Evolutionary conservation across 2,329 filamentous ascomycete species (phyloP).

Genomic region (Beauveria bassiana): DNA sequence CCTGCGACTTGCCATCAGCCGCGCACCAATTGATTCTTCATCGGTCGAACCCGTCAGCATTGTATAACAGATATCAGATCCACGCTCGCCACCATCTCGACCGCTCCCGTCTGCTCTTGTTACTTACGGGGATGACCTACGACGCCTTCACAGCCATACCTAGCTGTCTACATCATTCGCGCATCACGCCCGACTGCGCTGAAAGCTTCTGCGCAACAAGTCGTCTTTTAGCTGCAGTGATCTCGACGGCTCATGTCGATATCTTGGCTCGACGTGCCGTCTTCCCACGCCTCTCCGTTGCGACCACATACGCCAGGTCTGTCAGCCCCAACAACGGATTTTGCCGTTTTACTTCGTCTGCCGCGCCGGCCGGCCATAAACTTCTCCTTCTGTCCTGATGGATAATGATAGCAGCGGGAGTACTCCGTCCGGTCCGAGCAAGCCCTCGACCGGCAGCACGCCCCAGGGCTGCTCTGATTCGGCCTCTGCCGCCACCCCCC

Average conservation of each 20-base stretch:
- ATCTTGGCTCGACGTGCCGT: no score
- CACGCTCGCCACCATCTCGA: neutral
- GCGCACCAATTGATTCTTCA: neutral
- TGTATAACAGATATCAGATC: neutral
- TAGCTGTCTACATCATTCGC: neutral
- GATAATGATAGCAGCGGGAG: slow-evolving; percentile 24
- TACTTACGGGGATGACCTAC: neutral
- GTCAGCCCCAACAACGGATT: neutral
- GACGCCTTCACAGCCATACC: neutral
- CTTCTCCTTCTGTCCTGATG: slow-evolving; percentile 17
- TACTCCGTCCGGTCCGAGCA: slow-evolving; percentile 22
- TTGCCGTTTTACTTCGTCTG: neutral
- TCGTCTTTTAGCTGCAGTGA: no score
- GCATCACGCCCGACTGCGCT: neutral
- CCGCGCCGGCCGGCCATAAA: neutral
- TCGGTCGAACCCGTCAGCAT: neutral
- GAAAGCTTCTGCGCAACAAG: neutral
- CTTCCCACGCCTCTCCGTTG: neutral
- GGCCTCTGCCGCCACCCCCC: slow-evolving; percentile 6
- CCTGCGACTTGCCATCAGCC: neutral
- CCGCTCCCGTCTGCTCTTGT: neutral
- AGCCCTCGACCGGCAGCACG: slow-evolving; percentile 26
- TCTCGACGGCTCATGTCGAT: neutral
- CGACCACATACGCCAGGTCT: neutral
- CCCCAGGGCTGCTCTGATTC: slow-evolving; percentile 20